Base-by-base conservation (phyloP, 75 land plant genomes). In the Adiantum capillusveneris region DNA sequence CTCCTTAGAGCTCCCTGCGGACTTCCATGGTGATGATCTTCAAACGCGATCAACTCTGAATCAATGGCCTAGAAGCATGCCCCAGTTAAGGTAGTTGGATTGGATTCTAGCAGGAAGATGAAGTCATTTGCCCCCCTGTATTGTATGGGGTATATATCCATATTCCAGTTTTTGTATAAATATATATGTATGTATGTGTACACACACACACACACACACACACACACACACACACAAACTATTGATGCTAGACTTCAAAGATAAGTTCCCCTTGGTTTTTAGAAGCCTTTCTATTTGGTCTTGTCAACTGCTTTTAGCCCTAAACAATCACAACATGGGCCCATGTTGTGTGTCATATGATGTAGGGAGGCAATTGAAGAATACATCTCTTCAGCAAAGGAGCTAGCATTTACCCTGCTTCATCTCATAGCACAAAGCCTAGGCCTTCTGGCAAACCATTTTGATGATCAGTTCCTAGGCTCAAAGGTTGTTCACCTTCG, bases 1-100 rank as follows among this genome's bases (percentile, higher is more conserved):
- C 24, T 53, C 66, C 0, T 46, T 60, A 5, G 21, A 61, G 30
- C 53, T 77, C 41, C 78, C 78, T 37, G 36, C 64, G 18, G 64
- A 70, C 0, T 53, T 25, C 14, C 75, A 60, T 6, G 45, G 49
- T 12, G 77, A 57, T 11, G 69, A 62, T 19, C 14, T 21, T 17
- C 41, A 44, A 16, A 11, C 62, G 1, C 36, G n/a, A 17, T 13
- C 26, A 27, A 0, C 70, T 44, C 21, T 19, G 24, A 85, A 79
- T 59, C 81, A 74, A 61, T 88, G 93, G 93, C 93, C 93, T 9
- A 41, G 66, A 9, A 31, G 29, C 31, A 79, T 79, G 25, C 59
- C 79, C 5, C 61, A 52, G 17, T 55, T 88, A 14, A 81, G 82
- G 93, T 82, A 30, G 50, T n/a, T n/a, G n/a, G n/a, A n/a, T n/a